Percentiles rank a stretch among this genome's conserved stretches.
These are phyloP conservation scores for Metschnikowia borealis DNA, from an alignment of 805 yeast genomes.

Conservation along the genomic window DNA sequence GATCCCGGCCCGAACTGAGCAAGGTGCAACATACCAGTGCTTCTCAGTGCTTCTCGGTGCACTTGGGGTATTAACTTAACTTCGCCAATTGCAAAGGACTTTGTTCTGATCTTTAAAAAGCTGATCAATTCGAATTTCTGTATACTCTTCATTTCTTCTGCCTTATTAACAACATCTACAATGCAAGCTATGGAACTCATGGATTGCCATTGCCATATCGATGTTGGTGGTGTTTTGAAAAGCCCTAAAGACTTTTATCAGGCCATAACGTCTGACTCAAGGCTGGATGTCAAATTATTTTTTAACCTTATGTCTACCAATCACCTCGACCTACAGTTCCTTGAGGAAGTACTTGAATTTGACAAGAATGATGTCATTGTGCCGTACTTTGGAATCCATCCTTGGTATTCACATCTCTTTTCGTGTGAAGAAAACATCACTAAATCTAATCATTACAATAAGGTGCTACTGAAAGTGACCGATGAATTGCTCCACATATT, in stretches of 20 bases:
- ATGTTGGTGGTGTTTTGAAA: constrained; percentile 11
- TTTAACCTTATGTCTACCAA: constrained; percentile 40
- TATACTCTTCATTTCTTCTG: not conserved
- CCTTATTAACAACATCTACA: not conserved
- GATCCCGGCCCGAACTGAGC: not conserved
- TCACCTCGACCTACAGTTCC: constrained; percentile 28
- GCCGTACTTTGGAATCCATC: constrained; percentile 76
- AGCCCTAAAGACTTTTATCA: constrained; percentile 7
- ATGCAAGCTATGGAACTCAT: constrained; percentile 6
- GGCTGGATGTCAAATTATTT: constrained; percentile 4
- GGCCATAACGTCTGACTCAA: constrained; percentile 4
- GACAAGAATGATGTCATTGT: constrained; percentile 19
- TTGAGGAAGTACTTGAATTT: constrained; percentile 19
- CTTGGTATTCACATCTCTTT: constrained; percentile 81
- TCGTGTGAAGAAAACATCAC: constrained; percentile 22
- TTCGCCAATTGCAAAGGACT: not conserved
- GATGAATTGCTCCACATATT: constrained; percentile 41
- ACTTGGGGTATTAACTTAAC: not conserved
- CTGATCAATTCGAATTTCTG: not conserved
- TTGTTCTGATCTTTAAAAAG: not conserved
- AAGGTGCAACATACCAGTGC: not conserved
- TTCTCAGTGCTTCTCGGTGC: not conserved
- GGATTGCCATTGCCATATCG: constrained; percentile 36
- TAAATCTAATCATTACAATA: constrained; percentile 54
- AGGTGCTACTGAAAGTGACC: constrained; percentile 44